phyloP scores from a whole-genome alignment of 73 alveolate genomes.

The Paramecium biaurelia region DNA sequence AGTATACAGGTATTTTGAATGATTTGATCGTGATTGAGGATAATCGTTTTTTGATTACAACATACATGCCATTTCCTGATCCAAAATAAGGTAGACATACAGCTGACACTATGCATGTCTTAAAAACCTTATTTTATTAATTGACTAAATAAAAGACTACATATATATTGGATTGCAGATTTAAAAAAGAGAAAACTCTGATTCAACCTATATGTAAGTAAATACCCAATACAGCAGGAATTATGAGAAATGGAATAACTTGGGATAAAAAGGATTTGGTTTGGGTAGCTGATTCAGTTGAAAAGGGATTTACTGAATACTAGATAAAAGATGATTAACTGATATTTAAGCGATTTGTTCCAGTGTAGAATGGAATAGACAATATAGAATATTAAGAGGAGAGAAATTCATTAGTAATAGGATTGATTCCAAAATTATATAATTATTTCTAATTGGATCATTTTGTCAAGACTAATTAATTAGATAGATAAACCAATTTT shows the following conservation, averaged over 20 bases:
- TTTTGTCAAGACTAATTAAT: background rate
- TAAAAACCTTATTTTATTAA: background rate
- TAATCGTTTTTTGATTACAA: background rate
- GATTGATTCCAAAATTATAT: conserved; percentile 17
- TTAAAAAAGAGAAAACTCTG: background rate
- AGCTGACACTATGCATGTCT: background rate
- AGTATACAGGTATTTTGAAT: background rate
- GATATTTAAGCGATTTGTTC: background rate
- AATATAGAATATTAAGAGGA: conserved; percentile 25
- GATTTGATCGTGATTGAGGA: background rate
- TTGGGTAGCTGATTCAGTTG: conserved; percentile 40
- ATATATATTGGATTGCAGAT: background rate
- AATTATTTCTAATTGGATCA: background rate
- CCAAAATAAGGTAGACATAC: background rate
- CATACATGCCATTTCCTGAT: conserved; percentile 19
- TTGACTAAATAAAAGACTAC: background rate
- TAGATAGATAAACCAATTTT: conserved; percentile 9
- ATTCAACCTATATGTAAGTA: background rate
- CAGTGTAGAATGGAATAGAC: background rate
- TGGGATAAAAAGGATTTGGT: conserved; percentile 34
- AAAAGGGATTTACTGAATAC: background rate
- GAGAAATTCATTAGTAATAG: background rate
- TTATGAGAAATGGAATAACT: conserved; percentile 11
- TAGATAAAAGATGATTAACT: background rate
- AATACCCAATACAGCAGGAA: background rate